Percentiles rank a stretch among this genome's conserved stretches.
These are phyloP conservation scores for Parasarocladium wereldwijsianum DNA, from an alignment of 2,329 filamentous ascomycete genomes.

Conservation along the genomic window DNA sequence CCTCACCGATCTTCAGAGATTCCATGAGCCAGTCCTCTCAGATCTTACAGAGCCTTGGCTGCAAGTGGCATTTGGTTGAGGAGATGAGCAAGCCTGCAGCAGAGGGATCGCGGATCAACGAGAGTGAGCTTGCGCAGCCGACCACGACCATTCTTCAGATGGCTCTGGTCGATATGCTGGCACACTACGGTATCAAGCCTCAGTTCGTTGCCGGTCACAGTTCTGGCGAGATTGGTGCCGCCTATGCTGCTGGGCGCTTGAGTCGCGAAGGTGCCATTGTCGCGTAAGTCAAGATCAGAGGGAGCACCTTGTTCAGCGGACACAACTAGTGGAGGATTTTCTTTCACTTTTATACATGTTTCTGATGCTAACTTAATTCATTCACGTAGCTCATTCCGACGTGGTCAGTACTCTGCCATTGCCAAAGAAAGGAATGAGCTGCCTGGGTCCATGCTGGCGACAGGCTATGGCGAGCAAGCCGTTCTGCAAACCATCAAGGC, in stretches of 20 bases:
- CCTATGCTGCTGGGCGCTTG: slow-evolving; percentile 23
- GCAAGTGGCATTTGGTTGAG: slow-evolving; percentile 18
- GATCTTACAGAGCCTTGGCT: slow-evolving; percentile 17
- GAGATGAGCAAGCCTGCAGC: slow-evolving; percentile 18
- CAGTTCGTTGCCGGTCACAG: slow-evolving; percentile 27
- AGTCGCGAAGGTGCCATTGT: slow-evolving; percentile 23
- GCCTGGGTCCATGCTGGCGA: slow-evolving; percentile 12
- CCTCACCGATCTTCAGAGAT: slow-evolving; percentile 24
- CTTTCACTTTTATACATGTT: too few relatives aligned
- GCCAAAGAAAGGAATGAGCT: slow-evolving; percentile 17
- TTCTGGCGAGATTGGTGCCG: slow-evolving; percentile 31
- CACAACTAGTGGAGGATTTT: too few relatives aligned
- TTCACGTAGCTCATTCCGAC: too few relatives aligned
- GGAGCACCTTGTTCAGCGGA: too few relatives aligned
- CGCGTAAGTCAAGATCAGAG: too few relatives aligned
- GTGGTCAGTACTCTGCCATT: slow-evolving; percentile 16
- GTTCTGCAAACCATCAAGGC: slow-evolving; percentile 1
- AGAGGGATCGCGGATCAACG: slow-evolving; percentile 14
- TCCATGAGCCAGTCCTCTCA: slow-evolving; percentile 19
- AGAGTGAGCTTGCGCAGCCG: slow-evolving; percentile 23
- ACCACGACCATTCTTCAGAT: slow-evolving; percentile 27
- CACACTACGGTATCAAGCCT: slow-evolving; percentile 17
- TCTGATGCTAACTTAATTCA: too few relatives aligned
- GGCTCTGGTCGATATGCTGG: slow-evolving; percentile 25
- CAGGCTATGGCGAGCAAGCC: slow-evolving; percentile 11